phyloP scores from a whole-genome alignment of 78 protist genomes.

The Dictyostelium firmibasis region DNA sequence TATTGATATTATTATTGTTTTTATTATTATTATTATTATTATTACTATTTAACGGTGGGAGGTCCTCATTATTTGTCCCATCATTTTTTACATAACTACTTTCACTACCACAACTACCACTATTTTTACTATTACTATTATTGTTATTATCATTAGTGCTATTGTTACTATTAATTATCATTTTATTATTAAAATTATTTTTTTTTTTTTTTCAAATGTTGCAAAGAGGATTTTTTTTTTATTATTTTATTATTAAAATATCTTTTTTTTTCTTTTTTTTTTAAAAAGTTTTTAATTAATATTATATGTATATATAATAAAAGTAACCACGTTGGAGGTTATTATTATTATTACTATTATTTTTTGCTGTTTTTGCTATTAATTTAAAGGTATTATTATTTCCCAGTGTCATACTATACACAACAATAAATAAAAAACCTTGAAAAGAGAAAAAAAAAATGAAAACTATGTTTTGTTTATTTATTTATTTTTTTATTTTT shows the following conservation, averaged over 20 bases:
- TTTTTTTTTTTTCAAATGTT: not conserved
- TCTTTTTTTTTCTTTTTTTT: not conserved
- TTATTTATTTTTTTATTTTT: no score
- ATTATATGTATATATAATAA: not conserved
- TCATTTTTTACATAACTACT: not conserved
- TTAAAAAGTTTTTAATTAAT: not conserved
- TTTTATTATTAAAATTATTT: no score
- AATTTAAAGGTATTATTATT: not conserved
- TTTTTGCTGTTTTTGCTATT: not conserved
- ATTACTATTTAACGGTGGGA: not conserved
- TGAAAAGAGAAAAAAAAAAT: no score
- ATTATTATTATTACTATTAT: not conserved
- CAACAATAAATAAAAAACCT: not conserved
- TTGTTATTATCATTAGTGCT: not conserved
- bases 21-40: not conserved
- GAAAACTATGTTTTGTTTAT: no score
- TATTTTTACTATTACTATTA: not conserved
- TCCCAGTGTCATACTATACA: not conserved
- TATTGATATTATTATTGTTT: not conserved
- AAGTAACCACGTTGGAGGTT: slow-evolving; percentile 4
- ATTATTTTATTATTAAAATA: not conserved
- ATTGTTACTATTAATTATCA: not conserved
- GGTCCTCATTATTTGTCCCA: not conserved
- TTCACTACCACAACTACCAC: not conserved
- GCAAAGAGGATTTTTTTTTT: not conserved